These are phyloP conservation scores for Pestalotiopsis sp. DNA, from an alignment of 2,329 filamentous ascomycete species.

Conservation along the genomic window DNA sequence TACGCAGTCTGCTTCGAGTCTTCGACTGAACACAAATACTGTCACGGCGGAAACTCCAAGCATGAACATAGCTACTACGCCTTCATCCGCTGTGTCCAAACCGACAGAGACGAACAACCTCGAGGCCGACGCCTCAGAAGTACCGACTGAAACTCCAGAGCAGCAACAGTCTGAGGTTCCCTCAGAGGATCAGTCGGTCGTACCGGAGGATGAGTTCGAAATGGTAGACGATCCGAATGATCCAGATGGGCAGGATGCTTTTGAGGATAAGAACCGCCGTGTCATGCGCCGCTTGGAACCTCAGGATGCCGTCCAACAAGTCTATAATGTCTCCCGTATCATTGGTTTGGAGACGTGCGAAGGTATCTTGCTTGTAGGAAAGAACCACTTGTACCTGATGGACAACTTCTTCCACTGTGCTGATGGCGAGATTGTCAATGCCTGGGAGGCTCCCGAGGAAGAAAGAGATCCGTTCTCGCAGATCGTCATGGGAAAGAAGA, in stretches of 20 bases:
- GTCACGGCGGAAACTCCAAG: slow-evolving; percentile 16
- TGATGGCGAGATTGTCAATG: slow-evolving; percentile 95
- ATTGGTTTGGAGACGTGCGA: slow-evolving; percentile 92
- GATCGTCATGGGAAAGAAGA: slow-evolving; percentile 76
- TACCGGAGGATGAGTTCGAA: slow-evolving; percentile 88
- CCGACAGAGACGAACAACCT: slow-evolving; percentile 15
- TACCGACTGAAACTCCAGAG: slow-evolving; percentile 13
- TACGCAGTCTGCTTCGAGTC: slow-evolving; percentile 32
- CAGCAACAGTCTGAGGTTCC: slow-evolving; percentile 17
- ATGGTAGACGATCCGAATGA: slow-evolving; percentile 92
- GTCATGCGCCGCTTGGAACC: slow-evolving; percentile 92
- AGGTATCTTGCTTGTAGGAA: slow-evolving; percentile 89
- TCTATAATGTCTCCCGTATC: slow-evolving; percentile 94
- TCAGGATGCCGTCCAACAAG: slow-evolving; percentile 87
- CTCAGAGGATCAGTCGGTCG: slow-evolving; percentile 29
- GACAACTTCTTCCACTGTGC: slow-evolving; percentile 95
- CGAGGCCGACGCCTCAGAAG: slow-evolving; percentile 6
- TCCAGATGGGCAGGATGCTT: slow-evolving; percentile 71
- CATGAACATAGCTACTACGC: slow-evolving; percentile 15
- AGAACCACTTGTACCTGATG: slow-evolving; percentile 88
- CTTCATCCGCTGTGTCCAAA: slow-evolving; percentile 15
- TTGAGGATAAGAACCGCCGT: slow-evolving; percentile 97
- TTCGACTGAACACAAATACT: slow-evolving; percentile 30
- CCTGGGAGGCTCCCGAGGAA: slow-evolving; percentile 87
- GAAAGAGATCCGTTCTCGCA: slow-evolving; percentile 95